Evolutionary conservation across 208 protist genomes (phyloP), one percentile per base, ranked within the genome.

Genomic region (Acanthamoeba castellanii): DNA sequence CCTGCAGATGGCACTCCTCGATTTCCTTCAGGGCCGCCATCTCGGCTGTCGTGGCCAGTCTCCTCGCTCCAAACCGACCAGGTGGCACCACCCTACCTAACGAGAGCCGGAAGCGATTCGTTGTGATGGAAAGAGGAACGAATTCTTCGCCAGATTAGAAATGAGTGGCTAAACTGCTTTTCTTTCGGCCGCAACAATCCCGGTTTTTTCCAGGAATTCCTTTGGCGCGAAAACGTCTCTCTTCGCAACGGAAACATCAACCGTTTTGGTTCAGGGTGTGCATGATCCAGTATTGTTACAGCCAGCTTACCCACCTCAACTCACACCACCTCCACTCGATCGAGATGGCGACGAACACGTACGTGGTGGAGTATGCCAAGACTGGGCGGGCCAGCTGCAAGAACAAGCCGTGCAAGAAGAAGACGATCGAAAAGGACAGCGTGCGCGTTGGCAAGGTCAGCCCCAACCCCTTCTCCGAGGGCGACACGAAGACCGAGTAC

Each of bases 331-430:
- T 8, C 57, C 14, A 37, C 37, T 37, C 37, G 37, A 37, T 37
- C 37, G 37, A 27, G 9, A 82, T 82, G 74, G 8, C 74, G 22
- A 82, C 74, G 7, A 82, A 82, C 74, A 82, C 74, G 34, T 82
- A 82, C 37, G 11, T 25, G 18, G 37, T 82, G 27, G 74, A 82
- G 74, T 82, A 82, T 27, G 74, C 74, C 74, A 82, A 82, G 37
- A 82, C 74, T 1, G 74, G 14, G 30, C 20, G 74, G 74, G 74
- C 74, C 5, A n/a, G 14, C 34, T 82, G 74, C 74, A 82, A 82
- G 74, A 82, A 82, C 74, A 82, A 27, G 27, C 20, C 20, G 37
- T 82, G 74, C 74, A 82, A 50, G 74, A 82, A 82, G 37, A 82
- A 82, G 74, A 82, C 50, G 37, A 82, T 82, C 37, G 37, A 47